Conservation (phyloP, 2,329 filamentous ascomycete species). For the Neofusicoccum ribis region DNA sequence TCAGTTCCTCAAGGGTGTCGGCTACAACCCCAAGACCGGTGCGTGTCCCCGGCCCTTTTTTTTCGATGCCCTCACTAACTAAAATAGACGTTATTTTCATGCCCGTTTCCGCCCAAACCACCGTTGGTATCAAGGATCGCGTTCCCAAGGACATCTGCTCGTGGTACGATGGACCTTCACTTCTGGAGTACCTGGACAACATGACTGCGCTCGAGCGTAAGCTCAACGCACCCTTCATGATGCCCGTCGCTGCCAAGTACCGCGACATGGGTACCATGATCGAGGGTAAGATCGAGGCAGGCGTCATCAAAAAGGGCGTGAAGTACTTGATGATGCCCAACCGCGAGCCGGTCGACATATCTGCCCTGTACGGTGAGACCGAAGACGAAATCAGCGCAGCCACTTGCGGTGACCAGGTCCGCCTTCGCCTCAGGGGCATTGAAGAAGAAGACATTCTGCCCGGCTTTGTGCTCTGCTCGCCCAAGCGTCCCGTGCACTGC, state of each 20-base stretch:
- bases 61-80: conserved; percentile 3
- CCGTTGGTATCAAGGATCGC: conserved; percentile 83
- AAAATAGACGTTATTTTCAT: conserved; percentile 88
- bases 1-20: conserved; percentile 85
- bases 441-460: conserved; percentile 97
- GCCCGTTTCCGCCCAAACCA: conserved; percentile 89
- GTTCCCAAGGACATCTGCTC: conserved; percentile 73
- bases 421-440: conserved; percentile 85
- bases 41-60: background rate
- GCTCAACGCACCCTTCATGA: conserved; percentile 98
- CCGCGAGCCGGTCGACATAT: conserved; percentile 74
- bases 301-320: conserved; percentile 87
- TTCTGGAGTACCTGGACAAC: conserved; percentile 91
- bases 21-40: conserved; percentile 83
- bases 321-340: conserved; percentile 94
- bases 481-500: conserved; percentile 89
- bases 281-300: conserved; percentile 95
- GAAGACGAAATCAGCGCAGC: conserved; percentile 85
- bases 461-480: conserved; percentile 93
- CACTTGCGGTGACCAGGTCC: conserved; percentile 92
- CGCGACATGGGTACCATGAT: conserved; percentile 96
- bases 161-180: conserved; percentile 86
- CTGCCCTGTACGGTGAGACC: conserved; percentile 89
- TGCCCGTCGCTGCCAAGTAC: conserved; percentile 96
- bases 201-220: conserved; percentile 95